phyloP scores from a whole-genome alignment of 2,329 filamentous ascomycete species.

The Exophiala aquamarina region DNA sequence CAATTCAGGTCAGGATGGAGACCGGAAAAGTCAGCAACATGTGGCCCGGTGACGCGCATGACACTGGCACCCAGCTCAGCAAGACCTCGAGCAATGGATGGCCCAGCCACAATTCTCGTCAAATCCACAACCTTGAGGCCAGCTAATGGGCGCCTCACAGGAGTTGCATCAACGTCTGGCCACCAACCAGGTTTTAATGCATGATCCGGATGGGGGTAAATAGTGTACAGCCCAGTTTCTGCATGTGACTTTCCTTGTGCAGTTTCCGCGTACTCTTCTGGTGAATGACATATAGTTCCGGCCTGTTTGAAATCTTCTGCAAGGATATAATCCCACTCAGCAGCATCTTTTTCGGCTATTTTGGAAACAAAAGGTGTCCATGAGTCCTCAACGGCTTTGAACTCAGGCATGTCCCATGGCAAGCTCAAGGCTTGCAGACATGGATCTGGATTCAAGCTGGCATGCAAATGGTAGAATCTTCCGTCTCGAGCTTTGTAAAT shows the following conservation, averaged over 20 bases:
- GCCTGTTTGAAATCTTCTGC: constrained; percentile 38
- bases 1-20: constrained; percentile 72
- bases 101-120: constrained; percentile 45
- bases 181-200: constrained; percentile 8
- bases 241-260: constrained; percentile 44
- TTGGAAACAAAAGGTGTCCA: constrained; percentile 34
- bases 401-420: constrained; percentile 30
- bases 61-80: constrained; percentile 48
- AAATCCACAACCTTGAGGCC: constrained; percentile 52
- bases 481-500: no score
- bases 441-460: constrained; percentile 44
- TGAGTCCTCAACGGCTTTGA: constrained; percentile 29
- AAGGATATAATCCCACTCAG: constrained; percentile 31
- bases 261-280: constrained; percentile 37
- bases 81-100: constrained; percentile 42
- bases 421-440: constrained; percentile 37
- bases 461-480: no score
- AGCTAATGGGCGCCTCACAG: constrained; percentile 39
- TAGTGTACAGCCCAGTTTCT: constrained; percentile 41
- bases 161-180: constrained; percentile 19
- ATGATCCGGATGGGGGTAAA: constrained; percentile 25
- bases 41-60: constrained; percentile 45
- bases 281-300: constrained; percentile 39
- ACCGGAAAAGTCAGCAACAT: constrained; percentile 47
- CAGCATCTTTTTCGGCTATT: constrained; percentile 33